These are phyloP conservation scores for Chaetomium cochliodes DNA, from an alignment of 495 filamentous ascomycete species.

Conservation along the genomic window DNA sequence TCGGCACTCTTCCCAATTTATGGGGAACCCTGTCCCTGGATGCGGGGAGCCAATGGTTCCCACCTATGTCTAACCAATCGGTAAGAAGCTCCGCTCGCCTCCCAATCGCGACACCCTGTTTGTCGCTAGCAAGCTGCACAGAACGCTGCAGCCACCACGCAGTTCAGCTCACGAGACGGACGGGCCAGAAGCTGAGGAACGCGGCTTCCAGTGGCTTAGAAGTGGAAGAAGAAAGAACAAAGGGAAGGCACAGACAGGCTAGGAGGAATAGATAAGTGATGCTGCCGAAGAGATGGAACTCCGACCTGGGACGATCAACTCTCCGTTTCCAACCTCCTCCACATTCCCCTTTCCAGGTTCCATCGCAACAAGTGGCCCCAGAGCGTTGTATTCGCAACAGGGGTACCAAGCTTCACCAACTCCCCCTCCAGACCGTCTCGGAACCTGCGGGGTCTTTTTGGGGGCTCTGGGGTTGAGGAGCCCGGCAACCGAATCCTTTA, in stretches of 20 bases:
- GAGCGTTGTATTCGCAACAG: neutral
- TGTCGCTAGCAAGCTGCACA: too few species aligned
- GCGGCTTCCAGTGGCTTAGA: neutral
- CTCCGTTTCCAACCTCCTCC: too few species aligned
- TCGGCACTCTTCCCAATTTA: constrained; percentile 19
- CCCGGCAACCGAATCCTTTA: neutral
- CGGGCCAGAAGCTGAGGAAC: neutral
- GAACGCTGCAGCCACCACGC: neutral
- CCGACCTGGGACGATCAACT: too few species aligned
- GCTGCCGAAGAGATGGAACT: too few species aligned
- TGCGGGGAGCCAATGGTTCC: constrained; percentile 22
- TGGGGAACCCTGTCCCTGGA: constrained; percentile 26
- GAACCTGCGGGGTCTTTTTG: constrained; percentile 11
- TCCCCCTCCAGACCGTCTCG: neutral
- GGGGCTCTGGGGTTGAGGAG: neutral
- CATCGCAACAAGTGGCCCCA: neutral
- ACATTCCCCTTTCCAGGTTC: neutral
- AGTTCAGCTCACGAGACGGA: neutral
- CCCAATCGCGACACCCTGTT: constrained; percentile 1
- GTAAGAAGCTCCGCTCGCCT: neutral
- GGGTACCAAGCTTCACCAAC: constrained; percentile 5
- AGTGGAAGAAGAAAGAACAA: too few species aligned
- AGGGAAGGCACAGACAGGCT: neutral
- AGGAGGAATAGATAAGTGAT: too few species aligned
- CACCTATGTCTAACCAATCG: constrained; percentile 17